A percentile compares a stretch with the other conserved stretches of the same genome.
phyloP scores from a whole-genome alignment of 2,329 filamentous ascomycete genomes.

The Penicillium sp. region DNA sequence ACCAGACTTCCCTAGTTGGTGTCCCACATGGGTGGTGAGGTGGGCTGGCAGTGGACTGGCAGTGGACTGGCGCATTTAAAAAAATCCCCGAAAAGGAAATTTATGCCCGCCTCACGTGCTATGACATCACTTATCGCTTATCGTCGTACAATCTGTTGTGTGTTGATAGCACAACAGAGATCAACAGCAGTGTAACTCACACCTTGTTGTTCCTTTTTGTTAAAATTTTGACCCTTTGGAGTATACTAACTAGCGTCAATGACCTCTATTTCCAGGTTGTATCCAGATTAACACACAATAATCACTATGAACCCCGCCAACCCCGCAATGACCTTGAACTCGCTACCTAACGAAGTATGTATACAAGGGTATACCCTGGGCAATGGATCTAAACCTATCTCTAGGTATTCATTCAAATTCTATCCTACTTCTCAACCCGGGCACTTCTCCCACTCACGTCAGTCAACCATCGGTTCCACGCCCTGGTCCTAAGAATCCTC shows the following conservation, averaged over 20 bases:
- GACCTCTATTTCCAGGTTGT: neutral
- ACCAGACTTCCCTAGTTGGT: neutral
- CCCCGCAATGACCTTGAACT: conserved; percentile 19
- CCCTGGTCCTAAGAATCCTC: conserved; percentile 60
- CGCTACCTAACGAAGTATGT: conserved; percentile 38
- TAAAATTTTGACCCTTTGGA: neutral
- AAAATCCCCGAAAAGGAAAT: neutral
- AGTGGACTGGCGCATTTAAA: neutral
- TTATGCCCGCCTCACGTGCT: neutral
- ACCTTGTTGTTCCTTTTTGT: neutral
- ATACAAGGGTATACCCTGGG: neutral
- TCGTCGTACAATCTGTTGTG: neutral
- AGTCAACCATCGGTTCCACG: conserved; percentile 63
- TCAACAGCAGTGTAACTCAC: neutral
- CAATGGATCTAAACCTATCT: neutral
- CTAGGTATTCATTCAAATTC: conserved; percentile 53
- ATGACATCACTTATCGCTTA: conserved; percentile 2
- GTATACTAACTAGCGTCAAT: neutral
- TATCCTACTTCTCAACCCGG: conserved; percentile 50
- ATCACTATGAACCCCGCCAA: conserved; percentile 12
- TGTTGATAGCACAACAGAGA: neutral
- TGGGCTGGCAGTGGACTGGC: neutral
- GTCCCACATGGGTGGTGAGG: neutral
- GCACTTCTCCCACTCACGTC: conserved; percentile 57
- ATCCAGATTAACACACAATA: neutral